Evolutionary conservation across 2,329 filamentous ascomycete genomes (phyloP).

Genomic region (Alternaria sp.): DNA sequence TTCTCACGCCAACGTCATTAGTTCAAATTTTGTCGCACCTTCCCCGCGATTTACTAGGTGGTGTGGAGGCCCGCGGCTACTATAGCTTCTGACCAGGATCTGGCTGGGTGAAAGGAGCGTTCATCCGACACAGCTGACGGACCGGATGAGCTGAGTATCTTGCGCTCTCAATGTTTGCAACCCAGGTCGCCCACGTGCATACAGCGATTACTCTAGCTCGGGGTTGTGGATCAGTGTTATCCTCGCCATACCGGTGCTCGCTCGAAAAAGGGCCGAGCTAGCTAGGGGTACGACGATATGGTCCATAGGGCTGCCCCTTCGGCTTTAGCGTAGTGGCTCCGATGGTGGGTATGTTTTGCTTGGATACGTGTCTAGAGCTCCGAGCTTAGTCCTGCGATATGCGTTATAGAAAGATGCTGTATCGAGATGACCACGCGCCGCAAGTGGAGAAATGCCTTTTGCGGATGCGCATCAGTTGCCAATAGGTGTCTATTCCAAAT

Average conservation of each 20-base stretch:
- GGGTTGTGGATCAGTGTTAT: background rate
- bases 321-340: conserved; percentile 27
- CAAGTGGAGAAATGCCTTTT: background rate
- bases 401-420: conserved; percentile 1
- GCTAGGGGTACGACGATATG: conserved; percentile 7
- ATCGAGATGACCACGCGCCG: background rate
- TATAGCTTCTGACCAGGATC: conserved; percentile 12
- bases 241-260: conserved; percentile 26
- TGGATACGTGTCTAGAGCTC: conserved; percentile 11
- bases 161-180: background rate
- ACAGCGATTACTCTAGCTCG: conserved; percentile 7
- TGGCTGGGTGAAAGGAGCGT: conserved; percentile 35
- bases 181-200: background rate
- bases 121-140: conserved; percentile 30
- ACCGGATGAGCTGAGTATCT: conserved; percentile 22
- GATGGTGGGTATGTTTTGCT: conserved; percentile 13
- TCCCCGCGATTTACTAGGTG: conserved; percentile 23
- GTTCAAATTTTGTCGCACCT: conserved; percentile 16
- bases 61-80: conserved; percentile 13
- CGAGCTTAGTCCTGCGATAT: conserved; percentile 3
- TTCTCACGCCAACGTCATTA: conserved; percentile 21
- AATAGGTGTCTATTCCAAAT: conserved; percentile 21
- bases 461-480: conserved; percentile 7
- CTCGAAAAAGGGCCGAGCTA: conserved; percentile 46
- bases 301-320: conserved; percentile 25